Evolutionary conservation across 768 basidiomycete genomes (phyloP).

Genomic region (Panaeolus cyanescens): DNA sequence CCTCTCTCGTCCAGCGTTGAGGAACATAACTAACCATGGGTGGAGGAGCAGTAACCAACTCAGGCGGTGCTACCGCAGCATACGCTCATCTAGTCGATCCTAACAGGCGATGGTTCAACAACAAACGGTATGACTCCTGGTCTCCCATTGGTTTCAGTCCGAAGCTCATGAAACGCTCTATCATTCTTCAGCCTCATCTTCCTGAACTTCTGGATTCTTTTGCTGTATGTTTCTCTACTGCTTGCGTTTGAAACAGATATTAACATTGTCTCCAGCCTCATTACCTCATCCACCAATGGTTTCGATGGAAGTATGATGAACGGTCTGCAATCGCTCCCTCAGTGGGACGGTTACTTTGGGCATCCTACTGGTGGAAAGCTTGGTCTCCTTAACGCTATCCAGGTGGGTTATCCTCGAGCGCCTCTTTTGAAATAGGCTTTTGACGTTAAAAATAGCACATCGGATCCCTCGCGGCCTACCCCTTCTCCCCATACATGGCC

Average conservation of each 20-base stretch:
- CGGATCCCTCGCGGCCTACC: constrained; percentile 66
- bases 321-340: constrained; percentile 66
- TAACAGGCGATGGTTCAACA: constrained; percentile 74
- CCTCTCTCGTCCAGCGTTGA: constrained; percentile 22
- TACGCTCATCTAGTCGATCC: constrained; percentile 64
- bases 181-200: constrained; percentile 46
- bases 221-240: constrained; percentile 33
- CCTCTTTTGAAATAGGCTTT: background rate
- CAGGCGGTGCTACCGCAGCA: constrained; percentile 28
- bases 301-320: constrained; percentile 85
- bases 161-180: background rate
- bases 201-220: constrained; percentile 70
- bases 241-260: background rate
- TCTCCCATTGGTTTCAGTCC: background rate
- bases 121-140: constrained; percentile 51
- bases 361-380: constrained; percentile 57
- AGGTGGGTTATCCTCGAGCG: constrained; percentile 39
- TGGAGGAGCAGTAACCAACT: constrained; percentile 46
- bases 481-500: constrained; percentile 71
- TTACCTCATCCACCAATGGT: constrained; percentile 76
- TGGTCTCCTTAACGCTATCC: constrained; percentile 77
- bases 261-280: constrained; percentile 37
- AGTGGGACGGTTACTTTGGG: constrained; percentile 66
- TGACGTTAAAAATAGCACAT: constrained; percentile 41
- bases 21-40: constrained; percentile 44